Percentiles rank a stretch among this genome's conserved stretches.
phyloP scores from a whole-genome alignment of 352 stramenopile species.

The Phytopythium montanum region DNA sequence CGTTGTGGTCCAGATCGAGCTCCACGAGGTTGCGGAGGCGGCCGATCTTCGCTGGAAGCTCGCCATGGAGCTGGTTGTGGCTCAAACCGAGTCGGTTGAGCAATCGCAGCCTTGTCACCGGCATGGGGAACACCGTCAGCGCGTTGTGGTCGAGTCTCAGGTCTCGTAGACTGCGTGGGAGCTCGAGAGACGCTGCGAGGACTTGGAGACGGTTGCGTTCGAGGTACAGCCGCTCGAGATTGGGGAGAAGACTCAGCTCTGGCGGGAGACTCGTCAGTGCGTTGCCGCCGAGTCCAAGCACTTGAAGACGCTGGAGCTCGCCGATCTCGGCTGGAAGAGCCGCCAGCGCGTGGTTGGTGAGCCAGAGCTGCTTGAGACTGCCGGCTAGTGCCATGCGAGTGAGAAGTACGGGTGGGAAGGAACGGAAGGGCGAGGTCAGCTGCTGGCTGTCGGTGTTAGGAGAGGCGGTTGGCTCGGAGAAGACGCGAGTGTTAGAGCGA shows the following conservation, averaged over 20 bases:
- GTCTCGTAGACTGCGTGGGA: slow-evolving; percentile 40
- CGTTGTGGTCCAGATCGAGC: slow-evolving; percentile 65
- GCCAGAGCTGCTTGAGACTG: slow-evolving; percentile 52
- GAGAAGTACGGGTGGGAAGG: slow-evolving; percentile 41
- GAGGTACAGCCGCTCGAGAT: slow-evolving; percentile 57
- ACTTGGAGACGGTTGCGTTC: slow-evolving; percentile 53
- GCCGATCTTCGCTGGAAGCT: slow-evolving; percentile 40
- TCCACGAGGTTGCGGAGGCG: slow-evolving; percentile 57
- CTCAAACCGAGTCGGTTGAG: slow-evolving; percentile 59
- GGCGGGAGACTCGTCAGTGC: slow-evolving; percentile 38
- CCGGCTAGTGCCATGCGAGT: slow-evolving; percentile 23
- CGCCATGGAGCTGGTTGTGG: slow-evolving; percentile 38
- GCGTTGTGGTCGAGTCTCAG: slow-evolving; percentile 54
- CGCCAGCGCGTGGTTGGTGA: slow-evolving; percentile 57
- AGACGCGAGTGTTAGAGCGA: slow-evolving; percentile 7
- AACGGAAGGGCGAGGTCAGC: slow-evolving; percentile 16
- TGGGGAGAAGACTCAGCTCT: slow-evolving; percentile 25
- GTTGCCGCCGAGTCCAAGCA: slow-evolving; percentile 64
- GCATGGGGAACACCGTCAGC: slow-evolving; percentile 37
- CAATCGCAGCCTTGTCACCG: slow-evolving; percentile 47
- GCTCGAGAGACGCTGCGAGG: slow-evolving; percentile 28
- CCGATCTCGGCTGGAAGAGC: slow-evolving; percentile 43
- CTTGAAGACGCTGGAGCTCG: slow-evolving; percentile 35
- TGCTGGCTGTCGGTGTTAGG: neutral
- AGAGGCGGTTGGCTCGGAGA: neutral